Evolutionary conservation across 148 eudicot species (phyloP), one percentile per base, ranked within the genome.

Genomic region (Nepenthes mirabilis): DNA sequence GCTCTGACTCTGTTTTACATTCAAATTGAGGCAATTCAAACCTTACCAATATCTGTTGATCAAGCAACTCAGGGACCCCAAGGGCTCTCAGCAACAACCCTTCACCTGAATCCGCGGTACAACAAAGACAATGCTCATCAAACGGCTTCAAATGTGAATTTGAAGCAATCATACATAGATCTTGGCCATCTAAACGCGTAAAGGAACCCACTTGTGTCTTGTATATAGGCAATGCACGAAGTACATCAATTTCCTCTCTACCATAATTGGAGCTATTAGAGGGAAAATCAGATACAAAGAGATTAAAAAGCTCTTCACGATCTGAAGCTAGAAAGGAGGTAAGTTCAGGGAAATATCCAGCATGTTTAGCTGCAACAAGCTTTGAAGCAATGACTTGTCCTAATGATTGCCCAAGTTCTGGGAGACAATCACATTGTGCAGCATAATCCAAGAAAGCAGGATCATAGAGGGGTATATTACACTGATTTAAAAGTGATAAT

Each of bases 11-110:
- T 55, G 83, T 76, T 77, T 93, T 93, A 59, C 49, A 58, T 71
- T 86, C 89, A 75, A 80, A 88, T 36, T 76, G 84, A 59, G 99
- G 91, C 67, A 93, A 68, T n/a, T 83, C 95, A 70, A 86, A 93
- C 66, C 84, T 79, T 43, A 82, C 78, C 70, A 93, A 71, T 74
- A 89, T 93, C 70, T 81, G 95, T 68, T 84, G 75, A 70, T 82
- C 99, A 61, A 70, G 75, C 78, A 93, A 69, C 72, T 86, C 89
- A 55, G 94, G 86, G 60, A 93, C 84, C 51, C 91, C 95, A 63
- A 93, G 84, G 63, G 87, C 91, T 74, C 69, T 80, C 37, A 93
- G 84, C 56, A 93, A 73, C 58, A 66, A 65, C 69, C 89, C 73
- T 73, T 82, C 89, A 58, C 63, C 69, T 47, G 95, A 80, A 60